Evolutionary conservation across 768 basidiomycete species (phyloP).

Genomic region (Lentinus brumalis): DNA sequence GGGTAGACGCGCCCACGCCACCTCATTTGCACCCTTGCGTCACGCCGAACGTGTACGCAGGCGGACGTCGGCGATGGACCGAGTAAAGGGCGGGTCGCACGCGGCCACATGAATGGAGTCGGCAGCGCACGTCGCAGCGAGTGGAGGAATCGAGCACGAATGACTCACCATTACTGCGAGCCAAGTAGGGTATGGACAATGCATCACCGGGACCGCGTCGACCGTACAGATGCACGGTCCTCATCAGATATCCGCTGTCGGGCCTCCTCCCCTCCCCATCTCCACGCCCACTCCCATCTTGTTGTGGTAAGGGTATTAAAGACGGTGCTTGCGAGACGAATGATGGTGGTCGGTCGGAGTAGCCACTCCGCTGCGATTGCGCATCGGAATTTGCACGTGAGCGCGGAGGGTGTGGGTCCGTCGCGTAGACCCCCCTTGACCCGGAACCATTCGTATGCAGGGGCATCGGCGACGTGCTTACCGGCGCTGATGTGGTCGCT

Average conservation of each 20-base stretch:
- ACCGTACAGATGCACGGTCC: conserved; percentile 17
- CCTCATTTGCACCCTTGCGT: conserved; percentile 3
- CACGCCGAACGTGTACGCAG: background rate
- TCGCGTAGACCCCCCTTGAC: conserved; percentile 16
- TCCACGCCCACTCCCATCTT: background rate
- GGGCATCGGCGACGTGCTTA: conserved; percentile 16
- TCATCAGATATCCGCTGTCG: conserved; percentile 11
- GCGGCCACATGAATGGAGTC: background rate
- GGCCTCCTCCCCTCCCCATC: background rate
- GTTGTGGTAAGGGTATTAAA: conserved; percentile 12
- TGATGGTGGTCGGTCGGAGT: conserved; percentile 23
- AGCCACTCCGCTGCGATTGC: conserved; percentile 10
- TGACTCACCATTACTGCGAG: conserved; percentile 22
- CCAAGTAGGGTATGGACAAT: conserved; percentile 10
- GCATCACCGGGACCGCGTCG: conserved; percentile 17
- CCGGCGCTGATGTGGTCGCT: conserved; percentile 9
- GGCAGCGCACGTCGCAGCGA: background rate
- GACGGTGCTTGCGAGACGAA: conserved; percentile 22
- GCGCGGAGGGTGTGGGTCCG: conserved; percentile 7
- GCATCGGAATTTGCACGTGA: conserved; percentile 18
- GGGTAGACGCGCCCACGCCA: conserved; percentile 18
- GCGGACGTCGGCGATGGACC: conserved; percentile 8
- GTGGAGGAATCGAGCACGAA: background rate
- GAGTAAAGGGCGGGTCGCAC: conserved; percentile 1
- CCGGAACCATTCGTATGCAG: conserved; percentile 13